A percentile compares a stretch with the other conserved stretches of the same genome.
phyloP scores from a whole-genome alignment of 495 filamentous ascomycete species.

The Cercophora samala region DNA sequence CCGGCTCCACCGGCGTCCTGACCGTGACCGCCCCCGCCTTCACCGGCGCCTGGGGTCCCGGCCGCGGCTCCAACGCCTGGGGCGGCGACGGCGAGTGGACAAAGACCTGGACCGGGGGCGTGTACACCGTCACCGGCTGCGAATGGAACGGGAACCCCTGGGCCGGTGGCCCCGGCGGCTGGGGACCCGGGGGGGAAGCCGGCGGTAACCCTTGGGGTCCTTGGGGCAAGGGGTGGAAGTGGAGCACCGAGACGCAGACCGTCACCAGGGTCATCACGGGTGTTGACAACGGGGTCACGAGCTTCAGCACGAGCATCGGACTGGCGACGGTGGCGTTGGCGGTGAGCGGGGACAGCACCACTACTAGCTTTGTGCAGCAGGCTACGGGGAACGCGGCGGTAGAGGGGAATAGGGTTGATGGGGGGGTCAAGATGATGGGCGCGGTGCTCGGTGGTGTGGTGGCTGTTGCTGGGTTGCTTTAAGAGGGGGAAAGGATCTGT shows the following conservation, averaged over 20 bases:
- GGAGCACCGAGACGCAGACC: slow-evolving; percentile 30
- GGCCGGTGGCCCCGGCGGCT: slow-evolving; percentile 46
- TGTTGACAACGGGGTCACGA: slow-evolving; percentile 36
- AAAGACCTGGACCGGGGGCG: slow-evolving; percentile 44
- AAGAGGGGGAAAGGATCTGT: slow-evolving; percentile 4
- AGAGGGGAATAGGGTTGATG: slow-evolving; percentile 13
- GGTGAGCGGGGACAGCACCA: slow-evolving; percentile 40
- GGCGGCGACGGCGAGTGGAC: slow-evolving; percentile 20
- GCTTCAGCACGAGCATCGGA: slow-evolving; percentile 38
- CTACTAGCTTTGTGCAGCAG: slow-evolving; percentile 22
- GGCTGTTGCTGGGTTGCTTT: slow-evolving; percentile 41
- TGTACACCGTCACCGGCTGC: slow-evolving; percentile 48
- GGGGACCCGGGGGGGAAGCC: slow-evolving; percentile 33
- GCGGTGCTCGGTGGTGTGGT: slow-evolving; percentile 40
- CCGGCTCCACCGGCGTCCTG: slow-evolving; percentile 40
- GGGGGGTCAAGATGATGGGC: slow-evolving; percentile 39
- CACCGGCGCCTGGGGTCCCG: slow-evolving; percentile 38
- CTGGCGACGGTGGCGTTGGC: slow-evolving; percentile 41
- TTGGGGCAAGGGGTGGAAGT: slow-evolving; percentile 45
- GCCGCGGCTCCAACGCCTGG: slow-evolving; percentile 26
- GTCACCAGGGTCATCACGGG: slow-evolving; percentile 38
- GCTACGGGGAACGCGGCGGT: slow-evolving; percentile 6
- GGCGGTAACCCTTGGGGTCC: slow-evolving; percentile 42
- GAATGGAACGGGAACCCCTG: slow-evolving; percentile 46
- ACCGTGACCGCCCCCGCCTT: slow-evolving; percentile 42